Conservation (phyloP, 2,329 filamentous ascomycete species). For the Cordyceps tenuipes region DNA sequence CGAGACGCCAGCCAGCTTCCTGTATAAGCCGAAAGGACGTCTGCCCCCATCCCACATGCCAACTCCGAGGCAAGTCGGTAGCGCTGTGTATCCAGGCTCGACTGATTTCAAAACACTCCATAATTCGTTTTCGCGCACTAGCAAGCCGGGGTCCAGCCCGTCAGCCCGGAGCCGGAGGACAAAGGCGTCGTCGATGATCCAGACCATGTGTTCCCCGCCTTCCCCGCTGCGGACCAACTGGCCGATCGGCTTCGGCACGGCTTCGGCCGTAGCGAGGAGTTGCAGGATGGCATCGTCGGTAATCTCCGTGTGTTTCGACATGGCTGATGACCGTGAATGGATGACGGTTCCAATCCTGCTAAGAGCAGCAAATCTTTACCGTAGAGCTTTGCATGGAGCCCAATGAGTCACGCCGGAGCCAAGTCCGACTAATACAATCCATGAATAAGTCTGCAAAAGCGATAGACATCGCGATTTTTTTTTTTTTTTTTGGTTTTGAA, state of each 20-base stretch:
- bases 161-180: constrained; percentile 2
- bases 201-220: constrained; percentile 9
- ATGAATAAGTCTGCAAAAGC: no score
- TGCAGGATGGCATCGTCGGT: background rate
- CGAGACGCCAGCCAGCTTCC: constrained; percentile 4
- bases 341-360: background rate
- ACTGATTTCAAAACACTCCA: background rate
- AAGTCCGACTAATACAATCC: background rate
- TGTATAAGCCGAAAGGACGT: constrained; percentile 3
- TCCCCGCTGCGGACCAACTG: constrained; percentile 3
- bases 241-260: background rate
- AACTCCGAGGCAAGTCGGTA: constrained; percentile 1
- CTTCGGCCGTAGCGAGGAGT: background rate
- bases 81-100: background rate
- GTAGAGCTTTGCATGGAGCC: background rate
- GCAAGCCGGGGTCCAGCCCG: background rate
- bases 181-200: constrained; percentile 3
- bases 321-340: background rate
- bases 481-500: no score
- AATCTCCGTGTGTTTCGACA: background rate
- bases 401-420: background rate
- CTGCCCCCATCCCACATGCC: background rate
- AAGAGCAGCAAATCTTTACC: background rate
- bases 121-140: background rate
- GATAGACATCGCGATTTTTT: no score